phyloP scores from a whole-genome alignment of 2,329 filamentous ascomycete genomes.

The Calonectria pseudoreteaudii region DNA sequence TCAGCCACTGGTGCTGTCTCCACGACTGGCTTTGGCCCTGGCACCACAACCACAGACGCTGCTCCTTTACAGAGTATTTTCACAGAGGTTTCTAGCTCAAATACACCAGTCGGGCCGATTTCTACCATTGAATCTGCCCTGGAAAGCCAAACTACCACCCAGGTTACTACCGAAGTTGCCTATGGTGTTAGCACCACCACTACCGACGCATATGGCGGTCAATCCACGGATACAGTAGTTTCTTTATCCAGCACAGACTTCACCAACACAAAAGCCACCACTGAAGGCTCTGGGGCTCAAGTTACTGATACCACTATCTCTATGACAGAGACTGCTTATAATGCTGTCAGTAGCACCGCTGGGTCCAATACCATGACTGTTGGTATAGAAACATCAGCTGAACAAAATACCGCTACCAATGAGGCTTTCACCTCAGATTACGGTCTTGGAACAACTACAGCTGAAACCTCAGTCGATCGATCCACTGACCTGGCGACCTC shows the following conservation, averaged over 20 bases:
- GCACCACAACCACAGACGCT: background rate
- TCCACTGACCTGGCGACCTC: background rate
- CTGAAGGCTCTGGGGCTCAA: background rate
- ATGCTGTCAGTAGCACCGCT: background rate
- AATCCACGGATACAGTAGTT: background rate
- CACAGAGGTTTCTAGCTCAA: background rate
- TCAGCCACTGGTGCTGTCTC: too few species aligned
- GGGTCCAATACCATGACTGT: background rate
- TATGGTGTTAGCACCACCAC: too few species aligned
- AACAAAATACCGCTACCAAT: background rate
- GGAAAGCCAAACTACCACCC: background rate
- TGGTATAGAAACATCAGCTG: background rate
- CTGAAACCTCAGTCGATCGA: background rate
- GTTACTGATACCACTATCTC: background rate
- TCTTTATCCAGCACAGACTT: background rate
- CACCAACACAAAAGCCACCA: background rate
- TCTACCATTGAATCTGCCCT: background rate
- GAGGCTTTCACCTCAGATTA: background rate
- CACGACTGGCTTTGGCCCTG: background rate
- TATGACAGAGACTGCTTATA: background rate
- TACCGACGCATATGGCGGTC: background rate
- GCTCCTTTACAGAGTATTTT: background rate
- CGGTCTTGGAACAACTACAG: background rate
- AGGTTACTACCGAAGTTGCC: background rate
- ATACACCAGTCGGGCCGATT: too few species aligned